Evolutionary conservation across 768 basidiomycete species (phyloP), one percentile per base, ranked within the genome.

Genomic region (Crepidotus variabilis): DNA sequence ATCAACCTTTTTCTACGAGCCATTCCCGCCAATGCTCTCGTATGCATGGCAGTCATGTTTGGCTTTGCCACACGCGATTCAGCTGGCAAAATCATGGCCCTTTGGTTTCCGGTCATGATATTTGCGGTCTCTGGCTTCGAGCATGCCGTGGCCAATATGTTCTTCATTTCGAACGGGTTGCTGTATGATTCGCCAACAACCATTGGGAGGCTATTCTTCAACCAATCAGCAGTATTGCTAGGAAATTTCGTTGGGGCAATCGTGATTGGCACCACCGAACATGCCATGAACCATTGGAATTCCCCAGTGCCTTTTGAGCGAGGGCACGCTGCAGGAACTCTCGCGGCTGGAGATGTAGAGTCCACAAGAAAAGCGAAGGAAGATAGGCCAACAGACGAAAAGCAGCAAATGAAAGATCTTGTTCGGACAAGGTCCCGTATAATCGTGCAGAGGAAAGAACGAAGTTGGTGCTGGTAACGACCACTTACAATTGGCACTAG

Each of bases 341-440:
- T 56, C 51, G 55, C 55, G 14, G 55, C 55, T 23, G 55, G 50
- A 22, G 55, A 56, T n/a, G 50, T 56, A 18, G 55, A 56, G 35
- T 56, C 55, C 14, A 56, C 55, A 6, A 35, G 55, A n/a, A 56
- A 56, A 50, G 55, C 55, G 14, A 56, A 56, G 50, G 55, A 56
- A 10, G 24, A 46, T 35, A 36, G 55, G n/a, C 49, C 55, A 7
- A 8, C 10, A 24, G 23, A 51, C 9, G 55, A 56, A 39, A 56
- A 45, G 39, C 23, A 14, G 43, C 1, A 1, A 11, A 56, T 56
- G 55, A 50, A 46, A 32, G 20, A 47, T 7, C 55, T 56, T 32
- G 39, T 56, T 14, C 50, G 50, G 6, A 21, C 36, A 21, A 51
- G 50, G 45, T 46, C 55, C 18, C 49, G 45, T 28, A n/a, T n/a